Base-by-base conservation (phyloP, 495 filamentous ascomycete genomes). In the Thozetella sp. region DNA sequence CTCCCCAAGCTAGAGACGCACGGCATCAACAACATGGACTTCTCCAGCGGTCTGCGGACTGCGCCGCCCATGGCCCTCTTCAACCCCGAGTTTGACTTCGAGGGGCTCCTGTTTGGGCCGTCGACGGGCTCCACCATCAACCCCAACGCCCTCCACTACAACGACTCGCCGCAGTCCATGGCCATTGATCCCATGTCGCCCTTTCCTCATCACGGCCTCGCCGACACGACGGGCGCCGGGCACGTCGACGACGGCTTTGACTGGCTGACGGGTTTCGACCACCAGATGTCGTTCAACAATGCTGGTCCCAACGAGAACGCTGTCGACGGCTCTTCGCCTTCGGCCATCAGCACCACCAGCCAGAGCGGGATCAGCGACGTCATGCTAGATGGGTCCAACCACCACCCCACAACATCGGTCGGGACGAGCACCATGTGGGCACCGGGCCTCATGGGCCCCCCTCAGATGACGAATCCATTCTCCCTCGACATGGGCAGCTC, bases 121-220 rank as follows among this genome's bases (percentile, higher is more conserved):
- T 70, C 78, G 19, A 69, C 77, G 10, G 71, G 74, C n/a, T 79
- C 79, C 12, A 99, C 95, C 53, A 91, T 99, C 74, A 98, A 99
- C 72, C 95, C 95, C 19, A 93, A 93, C 62, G 93, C 97, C 66
- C 85, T 99, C 53, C 94, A 98, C 72, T 95, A 95, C 70, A 91
- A 83, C 67, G 91, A 92, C 68, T 92, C 92, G 15, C 92, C 92
- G 22, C 88, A 87, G 53, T 83, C 82, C 40, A 88, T 88, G 79
- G 81, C 83, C 17, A 73, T 93, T 50, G 91, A 93, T 59, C 82
- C 89, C 23, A 80, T 86, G 9, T 93, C 92, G 26, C 90, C 91
- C 2, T 94, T 90, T 70, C 80, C 83, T 20, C 86, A 85, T 58
- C n/a, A n/a, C n/a, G 86, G 80, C 53, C 85, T 88, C 66, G 78